Evolutionary conservation across 2,329 filamentous ascomycete species (phyloP).

Genomic region (Cladophialophora exuberans): DNA sequence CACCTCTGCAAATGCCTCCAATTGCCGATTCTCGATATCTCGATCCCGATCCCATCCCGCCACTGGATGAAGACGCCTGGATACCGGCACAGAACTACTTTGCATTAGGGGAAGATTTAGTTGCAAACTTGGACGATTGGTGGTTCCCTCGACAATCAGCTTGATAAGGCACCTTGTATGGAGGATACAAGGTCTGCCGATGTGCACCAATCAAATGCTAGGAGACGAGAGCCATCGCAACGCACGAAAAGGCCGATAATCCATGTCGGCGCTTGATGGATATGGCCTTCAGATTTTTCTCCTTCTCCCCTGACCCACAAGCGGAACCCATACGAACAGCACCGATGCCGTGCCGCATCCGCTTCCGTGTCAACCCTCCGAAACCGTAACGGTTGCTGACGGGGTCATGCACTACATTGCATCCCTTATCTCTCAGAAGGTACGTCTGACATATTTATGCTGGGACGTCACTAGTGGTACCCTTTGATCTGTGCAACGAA

Average conservation of each 20-base stretch:
- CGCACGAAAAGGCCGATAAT: no score
- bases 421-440: neutral
- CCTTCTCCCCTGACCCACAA: no score
- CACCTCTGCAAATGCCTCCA: neutral
- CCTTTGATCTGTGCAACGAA: no score
- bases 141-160: slow-evolving; percentile 23
- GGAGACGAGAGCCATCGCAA: no score
- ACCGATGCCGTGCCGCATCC: neutral
- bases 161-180: no score
- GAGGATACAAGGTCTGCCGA: no score
- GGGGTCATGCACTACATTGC: neutral
- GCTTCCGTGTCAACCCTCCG: neutral
- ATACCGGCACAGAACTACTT: slow-evolving; percentile 55
- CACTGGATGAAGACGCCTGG: slow-evolving; percentile 46
- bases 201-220: neutral
- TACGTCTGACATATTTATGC: no score
- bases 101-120: slow-evolving; percentile 49
- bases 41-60: neutral
- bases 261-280: no score
- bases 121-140: slow-evolving; percentile 44
- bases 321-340: neutral
- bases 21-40: neutral
- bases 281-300: no score
- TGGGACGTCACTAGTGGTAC: no score
- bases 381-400: neutral